A percentile compares a stretch with the other conserved stretches of the same genome.
These are phyloP conservation scores for Rhododendron henanense DNA, from an alignment of 148 eudicot genomes.

Conservation along the genomic window DNA sequence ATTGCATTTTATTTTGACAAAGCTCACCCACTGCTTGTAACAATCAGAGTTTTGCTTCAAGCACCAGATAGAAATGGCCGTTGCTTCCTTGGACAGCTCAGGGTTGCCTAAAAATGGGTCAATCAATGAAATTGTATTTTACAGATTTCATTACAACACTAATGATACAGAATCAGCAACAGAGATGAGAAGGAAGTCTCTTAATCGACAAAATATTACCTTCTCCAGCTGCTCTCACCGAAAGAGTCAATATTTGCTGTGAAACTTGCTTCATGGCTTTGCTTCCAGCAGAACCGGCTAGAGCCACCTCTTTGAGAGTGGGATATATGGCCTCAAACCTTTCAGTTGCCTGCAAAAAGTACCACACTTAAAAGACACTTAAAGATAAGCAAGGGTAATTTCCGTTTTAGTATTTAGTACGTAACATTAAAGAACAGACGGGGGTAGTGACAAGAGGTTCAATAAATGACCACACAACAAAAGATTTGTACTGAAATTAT, in stretches of 20 bases:
- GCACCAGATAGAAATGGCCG: conserved; percentile 50
- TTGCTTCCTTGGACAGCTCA: conserved; percentile 66
- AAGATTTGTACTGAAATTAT: background rate
- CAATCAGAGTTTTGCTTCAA: conserved; percentile 54
- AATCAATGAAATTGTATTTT: background rate
- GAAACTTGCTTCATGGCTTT: conserved; percentile 80
- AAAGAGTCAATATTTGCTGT: conserved; percentile 52
- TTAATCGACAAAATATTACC: conserved; percentile 28
- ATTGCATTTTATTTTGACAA: background rate
- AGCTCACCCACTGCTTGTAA: conserved; percentile 79
- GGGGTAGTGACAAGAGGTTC: background rate
- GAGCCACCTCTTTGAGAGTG: conserved; percentile 74
- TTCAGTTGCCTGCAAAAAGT: conserved; percentile 69
- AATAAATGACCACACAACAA: background rate
- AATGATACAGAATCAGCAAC: background rate
- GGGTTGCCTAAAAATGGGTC: conserved; percentile 43
- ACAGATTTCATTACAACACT: background rate
- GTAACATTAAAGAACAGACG: conserved; percentile 1
- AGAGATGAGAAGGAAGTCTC: background rate
- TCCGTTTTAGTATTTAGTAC: background rate
- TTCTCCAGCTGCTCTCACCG: conserved; percentile 67
- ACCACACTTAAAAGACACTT: background rate
- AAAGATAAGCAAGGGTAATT: background rate
- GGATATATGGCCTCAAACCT: conserved; percentile 82
- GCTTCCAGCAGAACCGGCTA: conserved; percentile 76